These are phyloP conservation scores for Clarireedia monteithiana DNA, from an alignment of 2,329 filamentous ascomycete species.

Conservation along the genomic window DNA sequence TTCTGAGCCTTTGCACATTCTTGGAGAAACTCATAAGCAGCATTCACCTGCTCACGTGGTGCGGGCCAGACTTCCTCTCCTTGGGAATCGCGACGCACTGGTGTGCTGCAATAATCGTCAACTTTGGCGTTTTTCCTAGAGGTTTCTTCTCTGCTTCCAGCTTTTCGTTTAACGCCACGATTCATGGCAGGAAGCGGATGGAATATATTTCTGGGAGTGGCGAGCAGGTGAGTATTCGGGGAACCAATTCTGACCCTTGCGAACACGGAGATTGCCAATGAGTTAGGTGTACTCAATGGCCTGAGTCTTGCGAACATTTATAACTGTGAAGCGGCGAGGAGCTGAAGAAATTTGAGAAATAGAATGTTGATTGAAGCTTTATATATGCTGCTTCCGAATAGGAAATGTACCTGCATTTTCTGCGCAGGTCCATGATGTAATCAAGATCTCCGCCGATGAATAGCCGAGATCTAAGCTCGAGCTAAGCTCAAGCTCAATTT, in stretches of 20 bases:
- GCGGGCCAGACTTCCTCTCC: conserved; percentile 50
- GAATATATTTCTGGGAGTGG: not conserved
- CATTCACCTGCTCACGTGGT: conserved; percentile 44
- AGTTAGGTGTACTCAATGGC: not conserved
- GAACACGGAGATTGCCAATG: not conserved
- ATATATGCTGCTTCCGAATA: too few species aligned
- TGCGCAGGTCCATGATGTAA: too few species aligned
- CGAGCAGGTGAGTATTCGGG: not conserved
- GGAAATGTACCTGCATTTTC: too few species aligned
- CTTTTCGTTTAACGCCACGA: conserved; percentile 17
- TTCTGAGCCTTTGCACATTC: conserved; percentile 46
- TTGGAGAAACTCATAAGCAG: conserved; percentile 46
- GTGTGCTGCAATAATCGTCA: conserved; percentile 21
- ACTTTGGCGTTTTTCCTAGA: conserved; percentile 16
- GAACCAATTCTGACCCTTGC: not conserved
- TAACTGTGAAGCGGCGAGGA: too few species aligned
- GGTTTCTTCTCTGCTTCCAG: conserved; percentile 1
- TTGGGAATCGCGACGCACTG: conserved; percentile 8
- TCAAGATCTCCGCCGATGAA: too few species aligned
- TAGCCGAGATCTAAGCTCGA: too few species aligned
- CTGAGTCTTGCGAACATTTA: not conserved
- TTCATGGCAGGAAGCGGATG: not conserved
- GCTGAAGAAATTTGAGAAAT: too few species aligned
- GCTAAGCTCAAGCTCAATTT: too few species aligned
- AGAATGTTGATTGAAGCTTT: too few species aligned